Base-by-base conservation (phyloP, 768 basidiomycete genomes). In the Auricularia sp. region DNA sequence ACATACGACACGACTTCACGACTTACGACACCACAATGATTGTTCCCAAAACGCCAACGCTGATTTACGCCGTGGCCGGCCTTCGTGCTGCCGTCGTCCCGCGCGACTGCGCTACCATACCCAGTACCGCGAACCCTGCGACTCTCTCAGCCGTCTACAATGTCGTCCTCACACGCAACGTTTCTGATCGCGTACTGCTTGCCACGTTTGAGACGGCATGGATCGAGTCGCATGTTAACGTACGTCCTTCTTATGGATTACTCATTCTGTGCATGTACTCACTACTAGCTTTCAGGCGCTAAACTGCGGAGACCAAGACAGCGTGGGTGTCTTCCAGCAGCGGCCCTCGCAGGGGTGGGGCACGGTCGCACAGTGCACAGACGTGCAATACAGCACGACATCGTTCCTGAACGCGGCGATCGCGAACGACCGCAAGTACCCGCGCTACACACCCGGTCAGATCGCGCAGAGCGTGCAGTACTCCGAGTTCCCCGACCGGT, bases 291-390 rank as follows among this genome's bases (percentile, higher is more conserved):
- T 29, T 29, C 39, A 42, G 39, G 47, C 47, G 47, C 47, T 51
- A 5, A 18, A 51, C 47, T 51, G 47, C 47, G 47, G 47, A 5
- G 56, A 59, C 56, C 56, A 59, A 35, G 56, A 59, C 56, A 33
- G 29, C 56, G 56, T 59, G 4, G 56, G 56, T 18, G 56, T 59
- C 21, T 59, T 59, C 34, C 56, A 59, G 23, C 56, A 59, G 34
- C 56, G 56, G 23, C 56, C 56, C 23, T 59, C 56, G 23, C 56
- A 59, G 34, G 56, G 56, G 11, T 59, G 56, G 56, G 56, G 56
- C 21, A 59, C 29, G 11, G 56, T 59, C 56, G 18, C 23, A 8
- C 56, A 59, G 18, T 59, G 56, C 56, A 59, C 33, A 11, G 23
- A 59, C 56, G 34, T 35, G 11, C 14, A 14, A 18, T 59, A 59